phyloP scores from a whole-genome alignment of 1,284 basidiomycete species.

The Ganoderma lucidum region DNA sequence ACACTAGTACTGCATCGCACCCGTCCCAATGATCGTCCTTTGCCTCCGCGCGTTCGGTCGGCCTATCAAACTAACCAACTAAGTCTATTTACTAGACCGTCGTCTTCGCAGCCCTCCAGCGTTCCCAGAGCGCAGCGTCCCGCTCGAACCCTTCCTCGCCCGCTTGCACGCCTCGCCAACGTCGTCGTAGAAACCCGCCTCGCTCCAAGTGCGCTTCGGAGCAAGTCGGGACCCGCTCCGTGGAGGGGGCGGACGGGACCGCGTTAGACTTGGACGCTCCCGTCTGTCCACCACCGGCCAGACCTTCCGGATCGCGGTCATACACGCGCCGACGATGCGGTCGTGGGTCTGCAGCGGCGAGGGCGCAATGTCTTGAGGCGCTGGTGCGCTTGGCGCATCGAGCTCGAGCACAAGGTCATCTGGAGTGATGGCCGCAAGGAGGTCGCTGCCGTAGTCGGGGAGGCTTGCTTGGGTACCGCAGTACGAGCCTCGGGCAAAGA shows the following conservation, averaged over 20 bases:
- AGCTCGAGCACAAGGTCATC: neutral
- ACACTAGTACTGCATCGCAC: no score
- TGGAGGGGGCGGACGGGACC: neutral
- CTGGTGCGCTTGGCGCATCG: neutral
- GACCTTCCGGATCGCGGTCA: constrained; percentile 10
- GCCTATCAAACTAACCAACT: neutral
- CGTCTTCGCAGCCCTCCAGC: neutral
- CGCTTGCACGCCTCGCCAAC: neutral
- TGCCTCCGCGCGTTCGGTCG: no score
- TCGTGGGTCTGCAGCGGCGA: neutral
- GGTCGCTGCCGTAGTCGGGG: neutral
- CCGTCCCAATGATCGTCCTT: no score
- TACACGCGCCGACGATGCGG: constrained; percentile 7
- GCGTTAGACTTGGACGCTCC: neutral
- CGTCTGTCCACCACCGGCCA: constrained; percentile 5
- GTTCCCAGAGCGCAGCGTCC: neutral
- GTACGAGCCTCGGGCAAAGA: neutral
- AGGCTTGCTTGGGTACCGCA: neutral
- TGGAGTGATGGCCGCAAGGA: neutral
- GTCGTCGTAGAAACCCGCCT: neutral
- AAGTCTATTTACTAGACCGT: neutral
- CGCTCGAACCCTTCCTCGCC: neutral
- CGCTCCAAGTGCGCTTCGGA: neutral
- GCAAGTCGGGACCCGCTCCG: neutral
- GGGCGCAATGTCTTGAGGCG: neutral